Evolutionary conservation across 371 early-diverging fungal species (phyloP), one percentile per base, ranked within the genome.

Genomic region (Mortierella sp.): DNA sequence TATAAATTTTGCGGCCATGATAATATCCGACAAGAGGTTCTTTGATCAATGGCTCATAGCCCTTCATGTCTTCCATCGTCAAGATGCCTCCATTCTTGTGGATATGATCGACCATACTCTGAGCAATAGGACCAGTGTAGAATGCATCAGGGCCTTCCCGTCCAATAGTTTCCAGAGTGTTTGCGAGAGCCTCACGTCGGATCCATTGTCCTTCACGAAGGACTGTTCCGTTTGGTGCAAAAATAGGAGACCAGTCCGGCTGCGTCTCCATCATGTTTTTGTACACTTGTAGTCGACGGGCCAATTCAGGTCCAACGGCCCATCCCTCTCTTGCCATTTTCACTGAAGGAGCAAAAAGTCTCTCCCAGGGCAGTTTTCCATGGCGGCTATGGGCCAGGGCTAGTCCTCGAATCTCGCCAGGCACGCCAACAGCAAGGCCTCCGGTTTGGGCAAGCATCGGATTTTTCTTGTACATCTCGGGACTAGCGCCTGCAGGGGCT

Each of bases 351-450:
- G 83, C 86, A 80, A 99, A 92, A 12, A 99, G 82, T 1, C 86
- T 75, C 14, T 81, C 77, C 99, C 99, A 99, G 0, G 92, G 85
- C 18, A 98, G 82, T 71, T 87, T 92, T 12, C 98, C 98, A 65
- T 90, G 86, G 65, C 64, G 55, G 59, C 86, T 84, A 76, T 98
- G 97, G 1, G 96, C 96, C 21, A 85, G 67, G 66, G 92, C 91
- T 47, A 97, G 87, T 15, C 99, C 98, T 19, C 91, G 87, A 14
- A 98, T 83, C 81, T 98, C 98, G n/a, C 97, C 96, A 7, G 99
- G 99, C 7, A 98, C 91, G 30, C 89, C 98, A 12, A 97, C 90
- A 7, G 96, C 81, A 57, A 95, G 80, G 0, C 95, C 96, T 16
- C 98, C 97, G 53, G 84, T 66, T 72, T 87, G 88, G 2, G 97